Evolutionary conservation across 1,284 basidiomycete genomes (phyloP), one percentile per base, ranked within the genome.

Genomic region (Puccinia coronata): DNA sequence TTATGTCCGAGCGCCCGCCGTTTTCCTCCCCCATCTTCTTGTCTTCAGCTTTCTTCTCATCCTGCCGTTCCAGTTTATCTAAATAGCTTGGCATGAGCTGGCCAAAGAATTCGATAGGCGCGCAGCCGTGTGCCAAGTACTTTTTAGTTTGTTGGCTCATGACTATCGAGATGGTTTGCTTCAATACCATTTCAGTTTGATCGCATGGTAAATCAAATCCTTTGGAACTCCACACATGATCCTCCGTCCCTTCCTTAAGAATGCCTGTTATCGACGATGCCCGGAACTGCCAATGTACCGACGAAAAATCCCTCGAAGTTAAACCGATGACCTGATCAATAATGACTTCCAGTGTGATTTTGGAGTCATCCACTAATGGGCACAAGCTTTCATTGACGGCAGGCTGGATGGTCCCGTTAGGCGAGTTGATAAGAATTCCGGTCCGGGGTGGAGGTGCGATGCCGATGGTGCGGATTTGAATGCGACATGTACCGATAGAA

Each of bases 401-500:
- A 90, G 83, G 93, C 34, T 92, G 88, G 72, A 92, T 89, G 9
- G 91, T 92, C 11, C 91, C 90, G 12, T 90, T 87, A 47, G 88
- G 87, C 0, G 92, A 92, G 71, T 89, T 87, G 16, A 77, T 73
- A 14, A 80, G 55, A 16, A 82, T 67, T 18, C 82, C 80, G 0
- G 76, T 61, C 25, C 84, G 83, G 9, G 85, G 83, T 6, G 86
- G 85, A 0, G 86, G 85, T 2, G 84, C 81, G 2, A 86, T 73
- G 0, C 86, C 85, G 28, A 85, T 49, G 0, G 85, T 82, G 86
- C 92, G 93, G 86, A 95, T 89, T 83, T 93, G 92, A 71, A 95
- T 89, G 25, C 93, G 90, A 87, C 94, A 96, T 49, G 93, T 94
- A 0, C 95, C 95, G 82, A 97, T 94, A 1, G 94, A 94, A 85